Evolutionary conservation across 108 stramenopile species (phyloP).

Genomic region (Cyclotella atomus): DNA sequence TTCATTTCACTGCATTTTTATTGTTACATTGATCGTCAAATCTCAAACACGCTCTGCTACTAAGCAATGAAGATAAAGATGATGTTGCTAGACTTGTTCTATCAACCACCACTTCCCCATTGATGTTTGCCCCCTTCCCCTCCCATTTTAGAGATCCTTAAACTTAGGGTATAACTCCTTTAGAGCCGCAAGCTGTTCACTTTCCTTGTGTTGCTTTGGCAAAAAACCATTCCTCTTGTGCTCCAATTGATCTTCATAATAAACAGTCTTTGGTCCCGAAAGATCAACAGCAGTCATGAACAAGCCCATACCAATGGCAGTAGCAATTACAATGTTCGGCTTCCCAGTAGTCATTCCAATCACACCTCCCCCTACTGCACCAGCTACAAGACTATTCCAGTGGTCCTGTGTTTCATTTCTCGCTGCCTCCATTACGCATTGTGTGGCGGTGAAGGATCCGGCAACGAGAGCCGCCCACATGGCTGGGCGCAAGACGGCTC

Average conservation of each 20-base stretch:
- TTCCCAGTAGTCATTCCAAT: slow-evolving; percentile 40
- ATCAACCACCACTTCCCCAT: no score
- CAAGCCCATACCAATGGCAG: slow-evolving; percentile 46
- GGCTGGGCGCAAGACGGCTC: slow-evolving; percentile 39
- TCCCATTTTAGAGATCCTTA: slow-evolving; percentile 43
- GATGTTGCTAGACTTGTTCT: no score
- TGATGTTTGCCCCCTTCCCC: not conserved
- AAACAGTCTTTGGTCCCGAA: slow-evolving; percentile 37
- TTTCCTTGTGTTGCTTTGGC: slow-evolving; percentile 45
- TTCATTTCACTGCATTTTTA: no score
- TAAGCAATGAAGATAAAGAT: no score
- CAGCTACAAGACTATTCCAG: slow-evolving; percentile 47
- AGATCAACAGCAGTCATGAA: slow-evolving; percentile 53
- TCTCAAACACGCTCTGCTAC: no score
- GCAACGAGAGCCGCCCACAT: slow-evolving; percentile 42
- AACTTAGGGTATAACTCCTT: slow-evolving; percentile 43
- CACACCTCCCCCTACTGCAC: slow-evolving; percentile 50
- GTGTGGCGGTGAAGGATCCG: slow-evolving; percentile 41
- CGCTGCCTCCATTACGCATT: slow-evolving; percentile 43
- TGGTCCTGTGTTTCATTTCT: slow-evolving; percentile 45
- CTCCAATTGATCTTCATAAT: slow-evolving; percentile 29
- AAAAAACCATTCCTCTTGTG: slow-evolving; percentile 35
- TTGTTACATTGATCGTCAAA: no score
- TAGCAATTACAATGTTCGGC: slow-evolving; percentile 41
- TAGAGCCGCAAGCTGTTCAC: slow-evolving; percentile 41